Evolutionary conservation across 345 rosid genomes (phyloP).

Genomic region (Populus tremula): DNA sequence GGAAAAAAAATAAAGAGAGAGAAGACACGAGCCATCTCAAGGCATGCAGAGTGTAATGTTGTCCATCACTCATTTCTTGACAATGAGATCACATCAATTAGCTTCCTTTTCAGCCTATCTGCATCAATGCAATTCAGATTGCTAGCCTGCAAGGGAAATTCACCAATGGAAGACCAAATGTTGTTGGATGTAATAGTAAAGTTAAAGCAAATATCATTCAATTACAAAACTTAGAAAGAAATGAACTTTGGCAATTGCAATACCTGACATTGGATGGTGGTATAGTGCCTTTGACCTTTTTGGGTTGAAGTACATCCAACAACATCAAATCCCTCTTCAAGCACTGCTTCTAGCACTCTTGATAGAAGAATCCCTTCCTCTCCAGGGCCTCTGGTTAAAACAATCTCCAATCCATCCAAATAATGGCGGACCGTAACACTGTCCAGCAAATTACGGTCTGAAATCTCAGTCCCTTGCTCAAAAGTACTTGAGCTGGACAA

Average conservation of each 20-base stretch:
- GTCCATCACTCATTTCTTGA: background rate
- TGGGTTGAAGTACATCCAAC: conserved; percentile 21
- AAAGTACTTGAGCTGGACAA: conserved; percentile 21
- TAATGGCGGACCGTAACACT: conserved; percentile 38
- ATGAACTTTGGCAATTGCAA: background rate
- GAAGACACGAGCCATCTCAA: background rate
- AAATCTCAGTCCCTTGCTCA: conserved; percentile 8
- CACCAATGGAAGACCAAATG: background rate
- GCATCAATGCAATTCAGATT: conserved; percentile 6
- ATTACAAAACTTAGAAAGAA: background rate
- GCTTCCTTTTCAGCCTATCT: conserved; percentile 22
- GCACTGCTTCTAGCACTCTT: conserved; percentile 27
- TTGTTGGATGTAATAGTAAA: background rate
- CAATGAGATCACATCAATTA: conserved; percentile 13
- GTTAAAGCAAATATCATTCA: background rate
- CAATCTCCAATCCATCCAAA: conserved; percentile 50
- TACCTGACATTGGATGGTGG: conserved; percentile 38
- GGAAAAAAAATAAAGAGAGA: background rate
- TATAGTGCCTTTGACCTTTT: conserved; percentile 15
- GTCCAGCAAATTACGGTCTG: background rate
- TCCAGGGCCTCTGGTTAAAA: conserved; percentile 27
- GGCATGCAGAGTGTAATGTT: background rate
- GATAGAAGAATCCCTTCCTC: conserved; percentile 27
- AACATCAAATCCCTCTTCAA: conserved; percentile 35
- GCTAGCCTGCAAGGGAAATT: conserved; percentile 18